Evolutionary conservation across 805 yeast genomes (phyloP), one percentile per base, ranked within the genome.

Genomic region (Candida cerambycidarum): DNA sequence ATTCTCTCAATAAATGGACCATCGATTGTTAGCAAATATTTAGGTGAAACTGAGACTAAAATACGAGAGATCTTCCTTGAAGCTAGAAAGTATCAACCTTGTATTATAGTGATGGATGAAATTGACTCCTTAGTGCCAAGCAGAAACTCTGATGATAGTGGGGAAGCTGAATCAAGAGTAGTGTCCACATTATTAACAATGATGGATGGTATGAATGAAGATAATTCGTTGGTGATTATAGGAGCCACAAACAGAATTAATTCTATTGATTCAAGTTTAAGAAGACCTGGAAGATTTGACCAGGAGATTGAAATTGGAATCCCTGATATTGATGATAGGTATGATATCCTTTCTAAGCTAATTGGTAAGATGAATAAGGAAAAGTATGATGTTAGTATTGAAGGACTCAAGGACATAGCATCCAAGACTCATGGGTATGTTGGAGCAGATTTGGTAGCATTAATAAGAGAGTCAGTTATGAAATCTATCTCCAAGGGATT

Each of bases 391-490:
- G 60, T 92, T 29, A 57, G 71, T 0, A 65, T 59, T 0, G 80
- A 70, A 0, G 83, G 86, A 29, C 75, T 90, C n/a, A 58, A 65
- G n/a, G 54, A 53, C 1, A 65, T 90, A 32, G 88, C 97, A 0
- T 62, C 79, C 4, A 83, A 80, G 56, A 90, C 98, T 0, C 99
- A 93, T 63, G 99, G 99, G 5, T 93, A 88, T 57, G 99, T 93
- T 1, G 99, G 99, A 36, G 97, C 98, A 0, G 99, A 93, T 65
- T 63, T 93, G 37, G 80, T 85, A 3, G 96, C 97, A 0, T 69
- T 93, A 16, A 81, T 90, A 47, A 71, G 97, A 38, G 99, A 93
- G 57, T 78, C 95, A 5, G 96, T 89, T 0, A 79, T 90, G 85
- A 78, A 76, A 47, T 83, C 96, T 1, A 85, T 93, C 13, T 79